phyloP scores from a whole-genome alignment of 2,329 filamentous ascomycete species.

The Verruconis gallopava region DNA sequence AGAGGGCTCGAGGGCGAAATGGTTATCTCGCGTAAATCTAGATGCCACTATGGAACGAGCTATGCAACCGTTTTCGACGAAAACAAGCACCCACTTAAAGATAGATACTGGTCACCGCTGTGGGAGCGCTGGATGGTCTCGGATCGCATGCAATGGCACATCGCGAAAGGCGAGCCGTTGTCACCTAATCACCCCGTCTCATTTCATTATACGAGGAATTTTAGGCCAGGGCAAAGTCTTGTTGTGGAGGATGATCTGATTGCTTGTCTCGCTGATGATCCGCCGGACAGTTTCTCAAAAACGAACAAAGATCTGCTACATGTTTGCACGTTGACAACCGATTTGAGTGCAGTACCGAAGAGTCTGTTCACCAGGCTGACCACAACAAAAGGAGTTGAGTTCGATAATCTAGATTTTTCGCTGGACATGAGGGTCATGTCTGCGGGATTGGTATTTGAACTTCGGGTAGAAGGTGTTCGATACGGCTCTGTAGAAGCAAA shows the following conservation, averaged over 20 bases:
- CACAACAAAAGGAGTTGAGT: constrained; percentile 67
- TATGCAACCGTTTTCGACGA: constrained; percentile 74
- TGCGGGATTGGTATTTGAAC: constrained; percentile 61
- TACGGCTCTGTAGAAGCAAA: constrained; percentile 69
- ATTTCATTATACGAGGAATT: constrained; percentile 79
- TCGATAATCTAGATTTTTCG: constrained; percentile 71
- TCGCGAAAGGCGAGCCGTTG: constrained; percentile 65
- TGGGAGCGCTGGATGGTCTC: constrained; percentile 78
- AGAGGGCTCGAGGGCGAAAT: constrained; percentile 65
- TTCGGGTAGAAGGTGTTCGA: constrained; percentile 64
- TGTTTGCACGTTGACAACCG: constrained; percentile 70
- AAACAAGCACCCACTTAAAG: constrained; percentile 56
- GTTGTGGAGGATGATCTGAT: constrained; percentile 71
- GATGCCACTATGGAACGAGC: constrained; percentile 68
- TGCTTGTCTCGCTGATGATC: constrained; percentile 56
- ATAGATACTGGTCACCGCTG: constrained; percentile 66
- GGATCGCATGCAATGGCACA: constrained; percentile 78
- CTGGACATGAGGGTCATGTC: constrained; percentile 74
- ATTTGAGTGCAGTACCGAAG: constrained; percentile 61
- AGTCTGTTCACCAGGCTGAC: constrained; percentile 62
- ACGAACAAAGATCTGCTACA: constrained; percentile 42
- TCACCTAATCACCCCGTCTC: constrained; percentile 62
- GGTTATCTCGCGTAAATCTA: constrained; percentile 60
- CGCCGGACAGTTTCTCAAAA: constrained; percentile 38
- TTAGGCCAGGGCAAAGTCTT: constrained; percentile 63